Evolutionary conservation across 176 grass and related monocot genomes (phyloP), one percentile per base, ranked within the genome.

Genomic region (Musa schizocarpa): DNA sequence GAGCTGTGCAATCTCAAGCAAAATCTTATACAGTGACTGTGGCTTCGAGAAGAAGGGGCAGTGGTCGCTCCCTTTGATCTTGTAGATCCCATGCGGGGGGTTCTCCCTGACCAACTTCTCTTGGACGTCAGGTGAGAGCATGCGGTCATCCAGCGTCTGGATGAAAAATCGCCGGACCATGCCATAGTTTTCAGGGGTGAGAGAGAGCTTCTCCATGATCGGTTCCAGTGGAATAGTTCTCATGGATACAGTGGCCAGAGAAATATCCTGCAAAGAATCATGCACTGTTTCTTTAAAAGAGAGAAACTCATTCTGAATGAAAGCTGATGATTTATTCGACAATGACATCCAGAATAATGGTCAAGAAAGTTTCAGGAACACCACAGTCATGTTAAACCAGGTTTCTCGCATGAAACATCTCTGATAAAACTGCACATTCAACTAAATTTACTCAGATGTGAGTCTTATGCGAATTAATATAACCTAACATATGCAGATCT

Each of bases 1-100:
- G 27, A 99, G 87, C 22, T 99, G 96, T 0, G 76, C 76, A 0
- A 99, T 90, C 69, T 99, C 91, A 0, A 99, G 78, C 63, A 99
- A 54, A 82, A 99, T 92, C 74, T 99, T 99, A 73, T 99, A 86
- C 14, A 94, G 85, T n/a, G 96, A 92, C 12, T 94, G 96, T 1
- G 96, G 85, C 74, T 94, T 99, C 0, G 96, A 99, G 82, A 99
- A 99, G 86, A 99, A 99, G 53, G 91, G 96, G 71, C 96, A 99
- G 76, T 99, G 96, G 53, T 99, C 96, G 2, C 88, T 78, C 22
- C 96, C 96, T 84, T 99, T 99, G 52, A 99, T 94, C 84, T 94
- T 99, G 82, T 89, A 99, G 77, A 99, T 85, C 51, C 96, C 96
- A 2, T 94, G 66, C 0, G 96, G 91, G 0, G 88, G 78, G 88